Evolutionary conservation across 441 rosid genomes (phyloP), one percentile per base, ranked within the genome.

Genomic region (Pelargonium citronellum): DNA sequence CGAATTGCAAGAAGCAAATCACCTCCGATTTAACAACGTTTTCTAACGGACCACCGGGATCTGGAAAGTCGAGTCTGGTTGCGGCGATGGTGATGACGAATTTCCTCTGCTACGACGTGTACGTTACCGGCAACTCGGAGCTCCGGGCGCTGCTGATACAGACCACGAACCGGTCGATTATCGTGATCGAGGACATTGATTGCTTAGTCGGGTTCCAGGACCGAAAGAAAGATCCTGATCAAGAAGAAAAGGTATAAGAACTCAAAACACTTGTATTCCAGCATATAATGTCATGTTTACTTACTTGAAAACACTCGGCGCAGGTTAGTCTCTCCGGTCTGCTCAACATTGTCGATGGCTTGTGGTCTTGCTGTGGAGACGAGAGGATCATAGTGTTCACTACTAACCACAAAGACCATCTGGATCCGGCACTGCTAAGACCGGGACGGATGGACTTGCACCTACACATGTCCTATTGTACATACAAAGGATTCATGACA

Each of bases 301-400:
- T 24, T 24, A 24, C 30, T 24, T 24, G 30, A 24, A 2, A n/a
- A n/a, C n/a, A 24, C 30, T 24, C 30, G 3, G 2, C 3, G 30
- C 30, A 24, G 30, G 30, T 24, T 24, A 24, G 30, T 24, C 19
- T 88, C 1, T 85, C 88, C 9, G 87, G 91, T 12, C 65, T 87
- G 27, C 78, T 86, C 51, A 86, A 86, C 71, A 84, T 86, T 82
- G 84, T 87, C 8, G 93, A 88, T 55, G 92, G 93, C 17, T 27
- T 90, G 66, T 90, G 93, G 93, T 90, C 90, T 3, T 88, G 89
- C n/a, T 88, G 84, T 43, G 91, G 96, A 39, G 96, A 88, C 17
- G 87, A 87, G 63, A 67, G 96, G 68, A 87, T 90, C 1, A 87
- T 88, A 61, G 77, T 85, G 16, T 88, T 88, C 77, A 88, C 96